Conservation (phyloP, 2,329 filamentous ascomycete genomes). For the Endoconidiophora laricicola region DNA sequence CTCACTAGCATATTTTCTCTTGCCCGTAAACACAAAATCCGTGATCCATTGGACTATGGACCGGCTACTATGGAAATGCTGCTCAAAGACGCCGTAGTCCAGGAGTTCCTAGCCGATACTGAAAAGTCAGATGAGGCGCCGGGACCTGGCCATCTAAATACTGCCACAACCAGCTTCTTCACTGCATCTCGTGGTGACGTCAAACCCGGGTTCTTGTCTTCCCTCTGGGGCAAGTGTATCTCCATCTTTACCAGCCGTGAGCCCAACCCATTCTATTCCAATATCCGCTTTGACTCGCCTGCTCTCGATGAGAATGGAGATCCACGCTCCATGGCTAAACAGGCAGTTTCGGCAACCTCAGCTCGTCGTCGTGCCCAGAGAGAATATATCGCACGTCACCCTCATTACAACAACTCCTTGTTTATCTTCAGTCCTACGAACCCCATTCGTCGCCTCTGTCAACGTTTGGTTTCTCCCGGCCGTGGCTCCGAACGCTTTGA, state of each 20-base stretch:
- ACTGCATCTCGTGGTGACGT: slow-evolving; percentile 24
- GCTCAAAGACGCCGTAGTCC: slow-evolving; percentile 86
- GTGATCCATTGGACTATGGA: slow-evolving; percentile 81
- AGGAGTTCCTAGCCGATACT: slow-evolving; percentile 77
- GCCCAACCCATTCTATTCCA: slow-evolving; percentile 90
- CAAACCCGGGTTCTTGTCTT: slow-evolving; percentile 42
- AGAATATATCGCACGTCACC: slow-evolving; percentile 74
- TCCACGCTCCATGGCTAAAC: slow-evolving; percentile 72
- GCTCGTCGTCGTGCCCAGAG: slow-evolving; percentile 75
- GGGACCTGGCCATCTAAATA: slow-evolving; percentile 18
- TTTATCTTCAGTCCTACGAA: slow-evolving; percentile 73
- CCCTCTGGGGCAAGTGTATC: slow-evolving; percentile 43
- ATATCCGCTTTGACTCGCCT: slow-evolving; percentile 50
- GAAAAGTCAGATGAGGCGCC: slow-evolving; percentile 21
- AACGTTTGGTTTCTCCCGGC: slow-evolving; percentile 79
- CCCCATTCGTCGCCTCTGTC: slow-evolving; percentile 64
- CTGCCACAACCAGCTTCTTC: slow-evolving; percentile 16
- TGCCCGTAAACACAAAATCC: slow-evolving; percentile 36
- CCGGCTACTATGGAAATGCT: slow-evolving; percentile 90
- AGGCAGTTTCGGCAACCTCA: slow-evolving; percentile 71
- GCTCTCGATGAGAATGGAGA: slow-evolving; percentile 48
- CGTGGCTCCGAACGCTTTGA: slow-evolving; percentile 75
- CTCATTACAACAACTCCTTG: slow-evolving; percentile 81
- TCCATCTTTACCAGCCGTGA: slow-evolving; percentile 46
- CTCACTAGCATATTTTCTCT: slow-evolving; percentile 54